Base-by-base conservation (phyloP, 495 filamentous ascomycete species). In the Trichoderma erinaceum region DNA sequence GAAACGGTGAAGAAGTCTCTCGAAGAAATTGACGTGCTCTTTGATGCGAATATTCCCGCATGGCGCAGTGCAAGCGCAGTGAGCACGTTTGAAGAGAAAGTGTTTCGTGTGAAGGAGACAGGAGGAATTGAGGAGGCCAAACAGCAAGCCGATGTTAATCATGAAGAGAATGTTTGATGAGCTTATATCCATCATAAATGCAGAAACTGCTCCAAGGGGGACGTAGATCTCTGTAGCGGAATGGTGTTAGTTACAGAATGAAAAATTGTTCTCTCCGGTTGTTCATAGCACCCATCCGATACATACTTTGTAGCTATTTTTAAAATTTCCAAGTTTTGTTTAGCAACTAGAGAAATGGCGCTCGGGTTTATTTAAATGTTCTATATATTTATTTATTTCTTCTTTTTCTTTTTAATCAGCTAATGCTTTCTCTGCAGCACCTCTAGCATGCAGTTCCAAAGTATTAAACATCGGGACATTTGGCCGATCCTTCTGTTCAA, bases 1-100 rank as follows among this genome's bases (percentile, higher is more conserved):
- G 89, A 90, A 73, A 90, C 88, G 1, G 79, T 80, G 1, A 86
- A 87, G 13, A 89, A 89, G 78, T 87, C 88, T 15, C 83, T 91
- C 11, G 88, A 90, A 65, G 88, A 90, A 66, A 79, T 88, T 21
- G 86, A 88, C 64, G 77, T 73, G 44, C 84, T 91, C 73, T 91
- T 90, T 71, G 84, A 83, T 32, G 68, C 74, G 18, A 66, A 70
- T 11, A 68, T 79, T 0, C 71, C 73, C 0, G 77, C 66, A 18
- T 68, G 66, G 66, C 48, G 66, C n/a, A 68, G 29, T 27, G 50
- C 15, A 21, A 25, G 21, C 5, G 52, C n/a, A 1, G 66, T 56
- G 11, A 61, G 52, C 4, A 68, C 66, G 11, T 68, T 68, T 29
- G 35, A 63, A 15, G 35, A 68, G 25, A 61, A 32, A 32, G 50